Evolutionary conservation across 2,329 filamentous ascomycete species (phyloP).

Genomic region (Talaromyces albobiverticillius): DNA sequence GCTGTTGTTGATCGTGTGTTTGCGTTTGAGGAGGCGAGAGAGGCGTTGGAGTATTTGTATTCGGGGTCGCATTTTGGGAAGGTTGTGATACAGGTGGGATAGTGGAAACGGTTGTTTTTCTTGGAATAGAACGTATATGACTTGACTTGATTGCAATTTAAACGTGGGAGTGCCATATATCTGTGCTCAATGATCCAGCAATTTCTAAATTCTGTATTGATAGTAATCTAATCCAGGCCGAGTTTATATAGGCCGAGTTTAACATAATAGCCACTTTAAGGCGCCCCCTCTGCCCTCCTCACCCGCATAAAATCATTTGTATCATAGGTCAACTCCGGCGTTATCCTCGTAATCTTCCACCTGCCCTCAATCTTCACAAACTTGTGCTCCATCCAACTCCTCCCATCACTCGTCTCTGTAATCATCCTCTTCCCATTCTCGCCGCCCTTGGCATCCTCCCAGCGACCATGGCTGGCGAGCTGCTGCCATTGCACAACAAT

Average conservation of each 20-base stretch:
- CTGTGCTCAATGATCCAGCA: too few species aligned
- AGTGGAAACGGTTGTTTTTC: too few species aligned
- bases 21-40: slow-evolving; percentile 49
- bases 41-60: slow-evolving; percentile 53
- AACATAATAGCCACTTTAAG: not conserved
- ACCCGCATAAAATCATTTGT: not conserved
- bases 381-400: slow-evolving; percentile 1
- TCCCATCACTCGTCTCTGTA: not conserved
- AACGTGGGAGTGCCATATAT: too few species aligned
- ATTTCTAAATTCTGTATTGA: too few species aligned
- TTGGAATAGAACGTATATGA: too few species aligned
- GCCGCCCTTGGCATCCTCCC: slow-evolving; percentile 12
- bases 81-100: not conserved
- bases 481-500: slow-evolving; percentile 27
- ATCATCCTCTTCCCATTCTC: not conserved
- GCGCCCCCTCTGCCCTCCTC: not conserved
- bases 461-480: slow-evolving; percentile 22
- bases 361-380: not conserved
- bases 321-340: not conserved
- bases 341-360: not conserved
- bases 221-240: too few species aligned
- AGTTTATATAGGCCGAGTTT: too few species aligned
- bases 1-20: slow-evolving; percentile 56
- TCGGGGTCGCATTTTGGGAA: slow-evolving; percentile 32
- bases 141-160: too few species aligned